Conservation (phyloP, 2,329 filamentous ascomycete species). For the Kalmusia sp. region DNA sequence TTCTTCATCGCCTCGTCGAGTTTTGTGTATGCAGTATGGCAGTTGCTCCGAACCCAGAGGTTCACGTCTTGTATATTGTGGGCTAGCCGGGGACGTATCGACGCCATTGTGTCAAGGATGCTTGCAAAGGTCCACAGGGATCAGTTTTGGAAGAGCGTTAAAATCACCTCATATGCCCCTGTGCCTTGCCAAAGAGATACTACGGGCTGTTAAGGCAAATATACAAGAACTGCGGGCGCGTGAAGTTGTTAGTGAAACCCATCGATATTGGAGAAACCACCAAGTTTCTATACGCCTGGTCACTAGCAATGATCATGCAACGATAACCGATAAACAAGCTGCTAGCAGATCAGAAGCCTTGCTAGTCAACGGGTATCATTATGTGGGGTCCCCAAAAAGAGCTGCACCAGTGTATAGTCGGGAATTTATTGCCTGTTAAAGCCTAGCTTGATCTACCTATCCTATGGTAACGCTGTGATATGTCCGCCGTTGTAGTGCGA, state of each 20-base stretch:
- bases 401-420: neutral
- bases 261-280: neutral
- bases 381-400: constrained; percentile 9
- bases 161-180: neutral
- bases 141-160: neutral
- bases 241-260: neutral
- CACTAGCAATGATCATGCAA: neutral
- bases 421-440: constrained; percentile 6
- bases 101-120: constrained; percentile 11
- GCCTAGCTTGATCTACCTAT: constrained; percentile 7
- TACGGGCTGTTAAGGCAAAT: too few relatives aligned
- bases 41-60: constrained; percentile 24
- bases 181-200: neutral
- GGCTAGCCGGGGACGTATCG: constrained; percentile 14
- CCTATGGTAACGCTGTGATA: neutral
- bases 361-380: constrained; percentile 1
- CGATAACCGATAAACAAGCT: neutral
- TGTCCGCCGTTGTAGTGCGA: neutral
- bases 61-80: constrained; percentile 27
- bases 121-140: neutral
- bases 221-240: too few relatives aligned
- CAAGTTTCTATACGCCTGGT: neutral
- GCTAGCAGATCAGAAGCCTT: neutral
- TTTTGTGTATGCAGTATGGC: constrained; percentile 13
- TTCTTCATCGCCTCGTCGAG: constrained; percentile 10